A percentile compares a stretch with the other conserved stretches of the same genome.
These are phyloP conservation scores for Sphagnurus paluster DNA, from an alignment of 1,284 basidiomycete genomes.

Conservation along the genomic window DNA sequence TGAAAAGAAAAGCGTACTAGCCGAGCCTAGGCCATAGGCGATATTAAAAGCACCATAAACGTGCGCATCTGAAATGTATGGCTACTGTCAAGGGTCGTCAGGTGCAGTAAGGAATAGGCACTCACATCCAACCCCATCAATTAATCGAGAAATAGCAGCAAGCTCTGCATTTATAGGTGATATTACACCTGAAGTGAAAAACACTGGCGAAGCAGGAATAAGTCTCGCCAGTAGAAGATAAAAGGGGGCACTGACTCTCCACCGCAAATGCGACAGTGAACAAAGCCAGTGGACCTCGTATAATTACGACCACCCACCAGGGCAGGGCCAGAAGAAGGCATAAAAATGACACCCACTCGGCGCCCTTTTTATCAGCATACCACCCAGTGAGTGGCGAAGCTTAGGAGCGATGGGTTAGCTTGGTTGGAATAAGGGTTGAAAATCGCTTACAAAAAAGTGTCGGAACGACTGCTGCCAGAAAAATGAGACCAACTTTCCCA, in stretches of 20 bases:
- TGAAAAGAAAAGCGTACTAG: slow-evolving; percentile 29
- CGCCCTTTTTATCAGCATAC: slow-evolving; percentile 62
- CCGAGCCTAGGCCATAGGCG: slow-evolving; percentile 62
- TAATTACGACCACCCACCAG: slow-evolving; percentile 63
- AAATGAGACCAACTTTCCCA: slow-evolving; percentile 67
- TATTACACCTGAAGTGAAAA: slow-evolving; percentile 59
- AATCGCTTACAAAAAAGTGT: slow-evolving; percentile 65
- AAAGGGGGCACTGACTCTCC: slow-evolving; percentile 47
- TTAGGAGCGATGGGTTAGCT: slow-evolving; percentile 29
- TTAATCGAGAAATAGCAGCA: slow-evolving; percentile 51
- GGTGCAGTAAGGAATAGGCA: neutral
- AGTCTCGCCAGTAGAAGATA: neutral
- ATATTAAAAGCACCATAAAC: slow-evolving; percentile 69
- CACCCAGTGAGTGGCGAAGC: slow-evolving; percentile 65
- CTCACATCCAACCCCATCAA: slow-evolving; percentile 69
- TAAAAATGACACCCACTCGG: slow-evolving; percentile 54
- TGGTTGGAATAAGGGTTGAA: slow-evolving; percentile 5
- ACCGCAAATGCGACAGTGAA: slow-evolving; percentile 64
- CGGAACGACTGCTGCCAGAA: slow-evolving; percentile 68
- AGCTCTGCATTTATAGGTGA: slow-evolving; percentile 66
- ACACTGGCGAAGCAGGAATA: slow-evolving; percentile 37
- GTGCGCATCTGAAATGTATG: slow-evolving; percentile 51
- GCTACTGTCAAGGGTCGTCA: neutral
- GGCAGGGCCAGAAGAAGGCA: slow-evolving; percentile 59
- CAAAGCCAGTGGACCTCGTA: slow-evolving; percentile 51